phyloP scores from a whole-genome alignment of 2,329 filamentous ascomycete genomes.

The Cylindrodendrum hubeiense region DNA sequence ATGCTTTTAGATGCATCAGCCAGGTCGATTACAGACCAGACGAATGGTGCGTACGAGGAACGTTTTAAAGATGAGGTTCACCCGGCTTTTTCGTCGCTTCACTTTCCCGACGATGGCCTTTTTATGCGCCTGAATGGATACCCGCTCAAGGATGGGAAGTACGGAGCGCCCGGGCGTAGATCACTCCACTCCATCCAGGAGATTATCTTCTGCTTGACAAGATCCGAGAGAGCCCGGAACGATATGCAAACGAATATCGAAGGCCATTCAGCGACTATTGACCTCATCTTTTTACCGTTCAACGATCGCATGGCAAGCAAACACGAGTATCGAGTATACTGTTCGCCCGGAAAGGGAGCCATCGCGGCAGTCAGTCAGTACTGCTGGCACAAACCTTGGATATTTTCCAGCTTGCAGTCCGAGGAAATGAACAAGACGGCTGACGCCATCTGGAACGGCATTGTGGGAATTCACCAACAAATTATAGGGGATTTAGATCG shows the following conservation, averaged over 20 bases:
- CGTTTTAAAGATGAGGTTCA: constrained; percentile 43
- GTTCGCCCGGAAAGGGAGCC: constrained; percentile 46
- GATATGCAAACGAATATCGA: too few species aligned
- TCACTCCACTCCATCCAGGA: too few species aligned
- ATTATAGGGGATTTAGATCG: constrained; percentile 17
- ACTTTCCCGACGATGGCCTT: too few species aligned
- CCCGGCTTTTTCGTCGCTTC: constrained; percentile 38
- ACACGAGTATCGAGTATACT: constrained; percentile 59
- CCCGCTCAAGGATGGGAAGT: too few species aligned
- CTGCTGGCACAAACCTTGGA: constrained; percentile 53
- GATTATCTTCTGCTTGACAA: too few species aligned
- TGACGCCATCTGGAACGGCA: constrained; percentile 21
- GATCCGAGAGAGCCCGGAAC: too few species aligned
- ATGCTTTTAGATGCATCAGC: too few species aligned
- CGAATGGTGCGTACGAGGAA: constrained; percentile 17
- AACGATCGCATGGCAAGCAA: constrained; percentile 52
- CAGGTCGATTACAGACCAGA: constrained; percentile 26
- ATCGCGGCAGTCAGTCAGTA: constrained; percentile 59
- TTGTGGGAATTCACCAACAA: constrained; percentile 15
- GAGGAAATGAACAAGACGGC: too few species aligned
- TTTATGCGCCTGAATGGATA: too few species aligned
- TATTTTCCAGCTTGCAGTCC: constrained; percentile 30
- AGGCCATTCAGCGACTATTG: too few species aligned
- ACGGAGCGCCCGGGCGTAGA: too few species aligned
- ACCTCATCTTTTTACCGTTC: too few species aligned